phyloP scores from a whole-genome alignment of 1,284 basidiomycete genomes.

The Heterobasidion annosum region DNA sequence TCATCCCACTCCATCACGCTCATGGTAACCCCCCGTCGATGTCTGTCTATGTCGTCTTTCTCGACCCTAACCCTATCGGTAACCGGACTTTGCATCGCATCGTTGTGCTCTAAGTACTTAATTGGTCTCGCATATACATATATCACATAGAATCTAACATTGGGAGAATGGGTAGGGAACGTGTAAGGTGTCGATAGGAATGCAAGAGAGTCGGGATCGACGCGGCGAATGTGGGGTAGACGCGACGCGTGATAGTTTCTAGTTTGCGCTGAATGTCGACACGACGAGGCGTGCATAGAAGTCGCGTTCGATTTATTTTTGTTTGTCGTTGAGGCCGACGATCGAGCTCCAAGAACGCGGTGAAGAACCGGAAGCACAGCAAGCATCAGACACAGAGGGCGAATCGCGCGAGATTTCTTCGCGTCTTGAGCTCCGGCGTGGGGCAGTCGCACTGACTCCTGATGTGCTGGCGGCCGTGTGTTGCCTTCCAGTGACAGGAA shows the following conservation, averaged over 20 bases:
- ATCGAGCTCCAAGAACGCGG: not conserved
- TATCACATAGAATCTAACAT: not conserved
- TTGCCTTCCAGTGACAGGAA: not conserved
- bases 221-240: not conserved
- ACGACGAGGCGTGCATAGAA: not conserved
- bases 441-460: not conserved
- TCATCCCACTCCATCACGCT: not conserved
- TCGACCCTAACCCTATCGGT: not conserved
- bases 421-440: not conserved
- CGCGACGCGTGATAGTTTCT: not conserved
- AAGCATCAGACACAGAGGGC: not conserved
- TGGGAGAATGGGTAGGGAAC: not conserved
- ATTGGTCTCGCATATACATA: not conserved
- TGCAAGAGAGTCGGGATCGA: not conserved
- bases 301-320: not conserved
- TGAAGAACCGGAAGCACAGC: not conserved
- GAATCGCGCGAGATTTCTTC: not conserved
- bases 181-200: not conserved
- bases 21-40: not conserved
- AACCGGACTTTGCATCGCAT: slow-evolving; percentile 1
- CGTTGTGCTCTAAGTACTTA: not conserved
- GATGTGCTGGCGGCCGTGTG: not conserved
- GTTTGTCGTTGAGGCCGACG: not conserved
- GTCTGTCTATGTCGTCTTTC: not conserved
- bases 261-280: too few relatives aligned